A percentile compares a stretch with the other conserved stretches of the same genome.
phyloP scores from a whole-genome alignment of 345 rosid species.

The Punica granatum region DNA sequence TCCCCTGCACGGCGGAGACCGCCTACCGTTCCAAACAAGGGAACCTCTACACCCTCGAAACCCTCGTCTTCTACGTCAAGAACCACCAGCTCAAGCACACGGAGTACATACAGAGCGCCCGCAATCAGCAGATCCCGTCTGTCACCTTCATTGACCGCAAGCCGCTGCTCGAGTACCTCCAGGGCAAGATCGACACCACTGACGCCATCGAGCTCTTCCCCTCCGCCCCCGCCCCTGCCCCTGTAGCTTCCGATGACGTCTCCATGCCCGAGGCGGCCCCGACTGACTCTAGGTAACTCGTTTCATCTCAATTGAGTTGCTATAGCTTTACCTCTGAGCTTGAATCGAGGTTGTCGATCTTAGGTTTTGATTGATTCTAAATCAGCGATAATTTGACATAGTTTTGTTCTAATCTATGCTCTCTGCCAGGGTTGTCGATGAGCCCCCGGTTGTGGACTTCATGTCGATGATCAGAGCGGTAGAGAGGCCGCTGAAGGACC shows the following conservation, averaged over 20 bases:
- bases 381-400: too few relatives aligned
- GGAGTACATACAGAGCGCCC: constrained; percentile 66
- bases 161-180: constrained; percentile 72
- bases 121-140: constrained; percentile 47
- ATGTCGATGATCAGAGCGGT: constrained; percentile 38
- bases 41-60: constrained; percentile 67
- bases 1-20: constrained; percentile 56
- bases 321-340: background rate
- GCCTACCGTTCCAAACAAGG: constrained; percentile 82
- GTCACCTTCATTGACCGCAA: constrained; percentile 78
- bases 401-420: background rate
- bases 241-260: background rate
- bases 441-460: constrained; percentile 10
- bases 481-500: constrained; percentile 76
- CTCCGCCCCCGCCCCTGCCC: constrained; percentile 22
- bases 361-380: background rate
- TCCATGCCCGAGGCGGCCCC: background rate
- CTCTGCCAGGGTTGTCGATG: constrained; percentile 11
- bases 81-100: constrained; percentile 64
- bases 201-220: constrained; percentile 70
- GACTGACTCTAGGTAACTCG: constrained; percentile 5
- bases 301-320: too few relatives aligned
- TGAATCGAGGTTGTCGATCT: background rate
- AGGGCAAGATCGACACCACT: constrained; percentile 50
- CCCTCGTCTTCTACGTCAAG: constrained; percentile 54